phyloP scores from a whole-genome alignment of 768 basidiomycete genomes.

The Mycena chlorophos region DNA sequence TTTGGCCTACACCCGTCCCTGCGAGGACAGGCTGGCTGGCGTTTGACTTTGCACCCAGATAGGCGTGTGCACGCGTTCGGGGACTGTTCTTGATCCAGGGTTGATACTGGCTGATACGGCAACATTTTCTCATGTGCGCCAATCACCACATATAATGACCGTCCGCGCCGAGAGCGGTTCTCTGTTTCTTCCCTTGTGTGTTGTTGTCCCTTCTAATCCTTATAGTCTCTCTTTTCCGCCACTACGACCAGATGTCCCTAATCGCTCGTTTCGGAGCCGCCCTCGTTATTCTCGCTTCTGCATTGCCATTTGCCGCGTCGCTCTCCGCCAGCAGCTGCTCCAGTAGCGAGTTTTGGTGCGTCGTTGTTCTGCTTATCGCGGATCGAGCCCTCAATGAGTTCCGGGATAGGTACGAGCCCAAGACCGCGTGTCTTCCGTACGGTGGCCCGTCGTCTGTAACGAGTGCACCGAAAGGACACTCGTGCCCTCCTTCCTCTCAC shows the following conservation, averaged over 20 bases:
- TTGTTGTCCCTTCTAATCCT: constrained; percentile 22
- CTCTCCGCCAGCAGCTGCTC: constrained; percentile 27
- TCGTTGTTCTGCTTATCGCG: not conserved
- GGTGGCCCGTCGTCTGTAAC: constrained; percentile 42
- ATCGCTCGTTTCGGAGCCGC: constrained; percentile 32
- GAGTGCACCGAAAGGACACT: constrained; percentile 46
- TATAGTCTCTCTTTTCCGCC: constrained; percentile 32
- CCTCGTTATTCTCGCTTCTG: constrained; percentile 36
- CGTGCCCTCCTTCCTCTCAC: constrained; percentile 48
- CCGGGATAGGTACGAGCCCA: constrained; percentile 29
- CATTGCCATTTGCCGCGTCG: constrained; percentile 36
- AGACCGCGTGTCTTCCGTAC: constrained; percentile 44
- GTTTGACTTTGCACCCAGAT: not conserved
- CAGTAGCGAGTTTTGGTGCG: constrained; percentile 36
- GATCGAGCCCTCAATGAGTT: not conserved
- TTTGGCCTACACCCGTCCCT: too few relatives aligned
- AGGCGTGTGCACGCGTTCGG: constrained; percentile 8
- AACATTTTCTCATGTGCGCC: constrained; percentile 22
- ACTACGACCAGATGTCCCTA: constrained; percentile 37
- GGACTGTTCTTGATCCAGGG: constrained; percentile 6
- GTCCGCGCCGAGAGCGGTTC: constrained; percentile 7
- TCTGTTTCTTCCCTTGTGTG: constrained; percentile 27
- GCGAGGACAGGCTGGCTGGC: too few relatives aligned
- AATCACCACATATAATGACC: constrained; percentile 10
- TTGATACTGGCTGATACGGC: constrained; percentile 9